Evolutionary conservation across 2,329 filamentous ascomycete species (phyloP).

Genomic region (Beauveria brongniartii): DNA sequence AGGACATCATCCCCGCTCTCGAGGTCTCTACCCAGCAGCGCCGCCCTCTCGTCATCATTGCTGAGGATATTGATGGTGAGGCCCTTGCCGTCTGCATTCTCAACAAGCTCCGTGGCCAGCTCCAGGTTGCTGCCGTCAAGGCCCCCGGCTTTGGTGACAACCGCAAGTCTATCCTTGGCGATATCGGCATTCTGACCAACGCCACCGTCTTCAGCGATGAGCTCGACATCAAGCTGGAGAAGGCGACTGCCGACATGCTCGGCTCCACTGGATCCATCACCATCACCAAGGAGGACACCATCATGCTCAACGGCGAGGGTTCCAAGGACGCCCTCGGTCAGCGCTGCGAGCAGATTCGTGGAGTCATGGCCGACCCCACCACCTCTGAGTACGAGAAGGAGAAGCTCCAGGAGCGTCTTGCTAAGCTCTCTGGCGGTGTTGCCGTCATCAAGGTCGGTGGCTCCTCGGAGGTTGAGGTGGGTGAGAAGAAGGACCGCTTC

Average conservation of each 20-base stretch:
- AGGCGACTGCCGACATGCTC: constrained; percentile 91
- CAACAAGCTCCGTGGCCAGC: constrained; percentile 99
- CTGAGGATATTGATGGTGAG: constrained; percentile 98
- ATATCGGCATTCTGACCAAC: constrained; percentile 92
- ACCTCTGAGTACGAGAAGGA: constrained; percentile 99
- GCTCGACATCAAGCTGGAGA: constrained; percentile 98
- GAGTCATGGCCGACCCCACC: constrained; percentile 85
- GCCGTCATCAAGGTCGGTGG: constrained; percentile 99
- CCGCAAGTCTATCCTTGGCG: constrained; percentile 98
- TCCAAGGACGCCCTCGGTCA: constrained; percentile 89
- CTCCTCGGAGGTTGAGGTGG: constrained; percentile 94
- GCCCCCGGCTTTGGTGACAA: constrained; percentile 99
- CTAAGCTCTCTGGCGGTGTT: constrained; percentile 97
- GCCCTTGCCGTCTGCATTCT: constrained; percentile 97
- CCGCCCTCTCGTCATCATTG: constrained; percentile 94
- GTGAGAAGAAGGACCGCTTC: constrained; percentile 99
- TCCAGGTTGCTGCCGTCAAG: constrained; percentile 98
- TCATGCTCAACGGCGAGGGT: constrained; percentile 94
- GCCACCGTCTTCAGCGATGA: constrained; percentile 97
- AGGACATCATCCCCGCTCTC: constrained; percentile 96
- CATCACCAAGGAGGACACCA: constrained; percentile 99
- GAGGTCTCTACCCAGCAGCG: constrained; percentile 94
- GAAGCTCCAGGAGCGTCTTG: constrained; percentile 99
- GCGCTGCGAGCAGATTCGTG: constrained; percentile 98
- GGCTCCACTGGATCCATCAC: constrained; percentile 97